Percentiles rank a stretch among this genome's conserved stretches.
Evolutionary conservation across 805 yeast species (phyloP).

Genomic region (Zygotorulaspora sp.): DNA sequence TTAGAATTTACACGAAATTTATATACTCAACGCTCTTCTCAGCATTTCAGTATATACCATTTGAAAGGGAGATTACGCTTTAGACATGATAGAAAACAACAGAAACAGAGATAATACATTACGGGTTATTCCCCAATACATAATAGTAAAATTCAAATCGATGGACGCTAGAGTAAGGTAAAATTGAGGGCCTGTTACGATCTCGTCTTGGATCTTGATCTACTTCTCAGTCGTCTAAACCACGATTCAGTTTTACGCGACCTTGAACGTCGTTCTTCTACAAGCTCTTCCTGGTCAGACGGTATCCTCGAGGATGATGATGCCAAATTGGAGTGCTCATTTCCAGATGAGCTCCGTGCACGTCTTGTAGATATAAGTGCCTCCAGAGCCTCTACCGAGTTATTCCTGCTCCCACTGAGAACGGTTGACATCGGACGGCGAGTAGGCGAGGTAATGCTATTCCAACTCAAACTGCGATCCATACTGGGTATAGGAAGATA

Average conservation of each 20-base stretch:
- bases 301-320: neutral
- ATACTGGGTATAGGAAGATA: slow-evolving; percentile 18
- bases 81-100: no score
- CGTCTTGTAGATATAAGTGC: slow-evolving; percentile 1
- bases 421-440: slow-evolving; percentile 24
- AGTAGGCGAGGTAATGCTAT: slow-evolving; percentile 21
- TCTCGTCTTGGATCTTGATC: slow-evolving; percentile 31
- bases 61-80: no score
- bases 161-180: no score
- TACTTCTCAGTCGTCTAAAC: slow-evolving; percentile 43
- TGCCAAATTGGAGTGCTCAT: neutral
- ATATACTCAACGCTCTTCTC: no score
- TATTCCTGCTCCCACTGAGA: slow-evolving; percentile 14
- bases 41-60: no score
- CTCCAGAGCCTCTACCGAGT: slow-evolving; percentile 24
- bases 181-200: slow-evolving; percentile 2
- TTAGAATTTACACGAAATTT: no score
- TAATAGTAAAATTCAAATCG: no score
- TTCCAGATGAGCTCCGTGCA: slow-evolving; percentile 1
- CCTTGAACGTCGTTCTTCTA: slow-evolving; percentile 20
- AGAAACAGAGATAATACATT: no score
- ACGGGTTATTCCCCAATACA: no score
- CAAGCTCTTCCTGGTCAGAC: slow-evolving; percentile 12
- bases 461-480: slow-evolving; percentile 22
- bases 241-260: slow-evolving; percentile 39